A percentile compares a stretch with the other conserved stretches of the same genome.
Evolutionary conservation across 345 rosid genomes (phyloP).

Genomic region (thale cress (Arabidopsis thaliana)): DNA sequence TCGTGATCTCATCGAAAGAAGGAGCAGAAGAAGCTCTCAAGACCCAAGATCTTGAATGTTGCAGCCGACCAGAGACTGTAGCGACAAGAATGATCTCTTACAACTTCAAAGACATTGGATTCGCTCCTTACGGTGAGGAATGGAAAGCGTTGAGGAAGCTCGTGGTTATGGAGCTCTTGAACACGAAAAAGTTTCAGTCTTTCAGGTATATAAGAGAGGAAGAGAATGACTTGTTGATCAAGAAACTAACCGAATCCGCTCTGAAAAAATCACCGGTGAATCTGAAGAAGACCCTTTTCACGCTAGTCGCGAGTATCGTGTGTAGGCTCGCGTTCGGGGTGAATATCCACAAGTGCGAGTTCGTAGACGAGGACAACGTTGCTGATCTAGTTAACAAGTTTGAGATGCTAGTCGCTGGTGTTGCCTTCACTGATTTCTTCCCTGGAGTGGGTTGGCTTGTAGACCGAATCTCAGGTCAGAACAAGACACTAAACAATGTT

Average conservation of each 20-base stretch:
- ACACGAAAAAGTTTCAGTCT: constrained; percentile 40
- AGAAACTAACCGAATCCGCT: constrained; percentile 36
- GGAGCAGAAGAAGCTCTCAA: constrained; percentile 52
- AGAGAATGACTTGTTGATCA: constrained; percentile 38
- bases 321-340: constrained; percentile 53
- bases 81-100: constrained; percentile 41
- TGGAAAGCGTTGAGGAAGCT: constrained; percentile 54
- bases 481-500: constrained; percentile 24
- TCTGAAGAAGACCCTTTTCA: constrained; percentile 42
- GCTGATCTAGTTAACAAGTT: constrained; percentile 28
- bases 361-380: constrained; percentile 24
- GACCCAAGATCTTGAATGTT: constrained; percentile 46
- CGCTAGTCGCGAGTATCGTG: constrained; percentile 36
- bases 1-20: constrained; percentile 52
- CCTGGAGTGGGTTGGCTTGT: constrained; percentile 35
- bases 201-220: constrained; percentile 48
- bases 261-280: constrained; percentile 26
- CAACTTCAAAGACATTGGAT: constrained; percentile 45
- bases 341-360: constrained; percentile 38
- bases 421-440: constrained; percentile 31
- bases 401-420: constrained; percentile 16
- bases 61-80: constrained; percentile 46
- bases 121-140: constrained; percentile 48
- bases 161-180: constrained; percentile 44
- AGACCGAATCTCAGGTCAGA: constrained; percentile 28